A percentile compares a stretch with the other conserved stretches of the same genome.
Evolutionary conservation across 148 eudicot genomes (phyloP).

Genomic region (Rhododendron williamsianum): DNA sequence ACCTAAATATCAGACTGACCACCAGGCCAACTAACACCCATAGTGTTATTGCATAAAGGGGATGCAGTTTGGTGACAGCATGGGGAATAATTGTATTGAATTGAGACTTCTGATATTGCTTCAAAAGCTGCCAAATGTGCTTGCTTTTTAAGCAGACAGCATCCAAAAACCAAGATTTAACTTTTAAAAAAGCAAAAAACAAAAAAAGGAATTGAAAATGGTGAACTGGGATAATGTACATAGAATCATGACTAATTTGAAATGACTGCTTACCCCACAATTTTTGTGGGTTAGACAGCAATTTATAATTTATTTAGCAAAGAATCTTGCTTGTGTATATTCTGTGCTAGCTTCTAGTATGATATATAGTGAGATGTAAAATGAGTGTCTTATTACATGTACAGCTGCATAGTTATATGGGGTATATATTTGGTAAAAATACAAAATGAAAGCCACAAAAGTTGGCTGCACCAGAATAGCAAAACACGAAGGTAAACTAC

Average conservation of each 20-base stretch:
- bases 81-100: constrained; percentile 1
- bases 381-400: too few species aligned
- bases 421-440: too few species aligned
- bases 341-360: neutral
- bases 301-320: neutral
- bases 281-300: neutral
- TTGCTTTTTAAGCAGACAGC: neutral
- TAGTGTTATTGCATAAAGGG: neutral
- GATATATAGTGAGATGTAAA: neutral
- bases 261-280: neutral
- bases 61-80: constrained; percentile 6
- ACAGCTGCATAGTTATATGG: too few species aligned
- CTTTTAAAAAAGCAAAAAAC: neutral
- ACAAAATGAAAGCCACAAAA: too few species aligned
- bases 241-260: neutral
- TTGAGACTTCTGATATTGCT: neutral
- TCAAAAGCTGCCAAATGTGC: constrained; percentile 9
- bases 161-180: neutral
- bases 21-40: neutral
- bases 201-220: neutral
- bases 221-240: neutral
- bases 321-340: neutral
- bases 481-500: too few species aligned
- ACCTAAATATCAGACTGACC: too few species aligned
- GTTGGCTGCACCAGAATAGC: too few species aligned